Evolutionary conservation across 192 early-diverging fungal genomes (phyloP), one percentile per base, ranked within the genome.

Genomic region (Rhizophagus sp.): DNA sequence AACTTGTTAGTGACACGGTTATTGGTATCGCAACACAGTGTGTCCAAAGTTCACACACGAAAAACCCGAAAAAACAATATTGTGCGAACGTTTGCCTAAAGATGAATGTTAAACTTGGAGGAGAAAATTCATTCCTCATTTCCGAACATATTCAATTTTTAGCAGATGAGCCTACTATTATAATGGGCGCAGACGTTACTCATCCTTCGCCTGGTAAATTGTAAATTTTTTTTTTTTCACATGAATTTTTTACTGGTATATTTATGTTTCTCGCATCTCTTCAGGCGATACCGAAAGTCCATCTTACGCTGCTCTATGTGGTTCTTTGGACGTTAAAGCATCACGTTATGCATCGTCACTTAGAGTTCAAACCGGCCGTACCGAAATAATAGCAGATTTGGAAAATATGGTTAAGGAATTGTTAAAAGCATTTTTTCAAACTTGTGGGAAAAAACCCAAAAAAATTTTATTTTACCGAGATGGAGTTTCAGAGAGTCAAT

Each of bases 81-180:
- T 95, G 93, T 75, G 96, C 96, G 10, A 98, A 97, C 71, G 93
- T 98, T 27, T 95, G 91, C 64, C 84, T 98, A 44, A 98, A 98
- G 87, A 57, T 57, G 5, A 57, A 57, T 4, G 52, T 57, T 22
- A 57, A 57, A 22, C 5, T 57, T 22, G 52, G 96, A 62, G 96
- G 96, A 50, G 91, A 90, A 83, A 97, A 97, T 88, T 87, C 89
- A 27, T 87, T 84, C 65, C 83, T 98, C 25, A 80, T 64, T 0
- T 83, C 83, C n/a, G 33, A 80, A 4, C 87, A 94, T 64, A 84
- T 94, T n/a, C 89, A 90, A 3, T 91, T 96, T 80, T 81, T 95
- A 44, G 83, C 87, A n/a, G 72, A 88, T 50, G 79, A 84, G 13
- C 93, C 94, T 8, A 97, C 95, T 11, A 90, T 97, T 73, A 76